Evolutionary conservation across 345 rosid species (phyloP).

Genomic region (Triadica sebifera): DNA sequence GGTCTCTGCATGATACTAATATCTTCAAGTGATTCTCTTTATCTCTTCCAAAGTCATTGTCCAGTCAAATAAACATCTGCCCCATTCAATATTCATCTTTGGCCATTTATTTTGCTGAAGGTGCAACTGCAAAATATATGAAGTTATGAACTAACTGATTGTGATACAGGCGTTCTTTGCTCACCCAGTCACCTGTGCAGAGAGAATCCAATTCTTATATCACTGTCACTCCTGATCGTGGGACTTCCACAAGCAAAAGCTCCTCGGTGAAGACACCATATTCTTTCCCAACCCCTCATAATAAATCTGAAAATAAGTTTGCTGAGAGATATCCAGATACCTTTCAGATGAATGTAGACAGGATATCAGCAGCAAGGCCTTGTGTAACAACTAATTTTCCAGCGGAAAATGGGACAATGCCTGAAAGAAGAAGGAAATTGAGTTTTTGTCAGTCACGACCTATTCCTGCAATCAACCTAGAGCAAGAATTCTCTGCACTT

Average conservation of each 20-base stretch:
- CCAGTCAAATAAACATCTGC: background rate
- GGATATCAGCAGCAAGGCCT: constrained; percentile 30
- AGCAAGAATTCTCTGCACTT: constrained; percentile 37
- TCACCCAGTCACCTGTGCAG: constrained; percentile 78
- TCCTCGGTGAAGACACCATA: constrained; percentile 37
- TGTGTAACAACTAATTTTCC: constrained; percentile 14
- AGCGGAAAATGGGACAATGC: constrained; percentile 23
- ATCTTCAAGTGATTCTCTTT: background rate
- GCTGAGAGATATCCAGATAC: constrained; percentile 25
- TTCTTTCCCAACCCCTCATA: constrained; percentile 42
- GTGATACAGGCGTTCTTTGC: constrained; percentile 74
- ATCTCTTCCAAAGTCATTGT: background rate
- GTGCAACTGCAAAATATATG: background rate
- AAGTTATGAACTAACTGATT: background rate
- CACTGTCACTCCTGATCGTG: constrained; percentile 37
- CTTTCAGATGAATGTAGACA: constrained; percentile 29
- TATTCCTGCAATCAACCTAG: constrained; percentile 57
- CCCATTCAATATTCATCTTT: background rate
- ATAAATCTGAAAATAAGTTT: constrained; percentile 23
- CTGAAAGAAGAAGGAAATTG: constrained; percentile 50
- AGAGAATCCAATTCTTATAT: constrained; percentile 34
- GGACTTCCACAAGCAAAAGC: constrained; percentile 36
- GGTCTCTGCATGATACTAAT: background rate
- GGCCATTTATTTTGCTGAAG: constrained; percentile 6
- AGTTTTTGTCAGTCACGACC: constrained; percentile 39